Base-by-base conservation (phyloP, 331 rosid species). In the Quercus phellos region DNA sequence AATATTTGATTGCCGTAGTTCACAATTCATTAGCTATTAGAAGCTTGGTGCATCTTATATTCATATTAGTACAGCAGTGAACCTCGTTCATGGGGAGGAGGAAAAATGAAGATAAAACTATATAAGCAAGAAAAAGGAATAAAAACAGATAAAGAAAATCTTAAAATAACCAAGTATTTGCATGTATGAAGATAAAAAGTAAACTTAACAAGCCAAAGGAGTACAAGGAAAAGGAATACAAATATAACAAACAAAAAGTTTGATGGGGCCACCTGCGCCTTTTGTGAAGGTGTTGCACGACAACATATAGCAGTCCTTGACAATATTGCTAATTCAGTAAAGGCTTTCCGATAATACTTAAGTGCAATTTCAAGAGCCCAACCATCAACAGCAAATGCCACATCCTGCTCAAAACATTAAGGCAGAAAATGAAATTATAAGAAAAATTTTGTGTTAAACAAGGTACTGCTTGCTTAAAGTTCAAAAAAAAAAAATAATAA, bases 361-460 rank as follows among this genome's bases (percentile, higher is more conserved):
- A 93, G 97, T 19, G 97, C 94, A 34, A 93, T 90, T 86, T 93
- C 98, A 66, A 93, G 97, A 76, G 98, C 96, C 98, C 97, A 93
- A 66, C 98, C 98, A 87, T 93, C 98, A 81, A 93, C 79, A 67
- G 89, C 92, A 85, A 93, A 93, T 54, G 98, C 98, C 82, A 90
- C 94, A 34, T 93, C 96, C 98, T 93, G 84, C 59, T 68, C 51
- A 66, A 26, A 46, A 34, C 60, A 55, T 46, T 46, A 55, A 22
- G 66, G 11, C 64, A 77, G 55, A 55, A 42, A 46, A 58, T 38
- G 59, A 74, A 79, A 70, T 24, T 70, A 70, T 3, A 21, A 21
- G 3, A 22, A 46, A 70, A 66, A 3, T 1, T 17, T 66, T 66
- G 32, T 30, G 4, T 32, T 8, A 66, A 61, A 18, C 70, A 66